Percentiles rank a stretch among this genome's conserved stretches.
Evolutionary conservation across 1,139 yeast genomes (phyloP).

Genomic region (Debaryomyces psychrophilus): DNA sequence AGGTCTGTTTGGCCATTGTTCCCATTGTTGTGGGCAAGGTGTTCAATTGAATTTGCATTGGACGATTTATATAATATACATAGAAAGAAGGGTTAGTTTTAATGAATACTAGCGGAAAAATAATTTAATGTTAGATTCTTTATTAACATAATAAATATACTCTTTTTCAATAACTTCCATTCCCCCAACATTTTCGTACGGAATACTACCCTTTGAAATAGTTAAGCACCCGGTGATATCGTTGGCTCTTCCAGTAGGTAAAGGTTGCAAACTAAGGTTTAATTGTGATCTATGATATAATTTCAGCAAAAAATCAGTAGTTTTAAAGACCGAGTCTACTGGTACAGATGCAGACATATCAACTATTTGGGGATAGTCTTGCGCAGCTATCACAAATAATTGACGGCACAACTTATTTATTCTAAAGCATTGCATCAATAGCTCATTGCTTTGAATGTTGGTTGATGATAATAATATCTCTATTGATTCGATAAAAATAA

Average conservation of each 20-base stretch:
- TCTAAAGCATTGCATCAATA: slow-evolving; percentile 38
- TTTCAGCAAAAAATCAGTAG: slow-evolving; percentile 50
- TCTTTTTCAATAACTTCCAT: slow-evolving; percentile 57
- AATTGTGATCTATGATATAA: slow-evolving; percentile 53
- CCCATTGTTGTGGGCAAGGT: slow-evolving; percentile 83
- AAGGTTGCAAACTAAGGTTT: slow-evolving; percentile 60
- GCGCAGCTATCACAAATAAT: slow-evolving; percentile 36
- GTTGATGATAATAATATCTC: slow-evolving; percentile 55
- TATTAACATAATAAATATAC: slow-evolving; percentile 62
- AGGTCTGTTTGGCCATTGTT: slow-evolving; percentile 91
- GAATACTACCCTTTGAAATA: slow-evolving; percentile 55
- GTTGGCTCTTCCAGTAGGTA: slow-evolving; percentile 79
- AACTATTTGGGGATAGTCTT: slow-evolving; percentile 44
- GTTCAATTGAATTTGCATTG: slow-evolving; percentile 86
- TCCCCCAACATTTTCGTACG: slow-evolving; percentile 22
- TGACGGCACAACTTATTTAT: slow-evolving; percentile 41
- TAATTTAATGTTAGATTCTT: slow-evolving; percentile 53
- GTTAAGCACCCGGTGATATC: slow-evolving; percentile 78
- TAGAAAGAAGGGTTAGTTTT: slow-evolving; percentile 31
- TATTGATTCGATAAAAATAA: slow-evolving; percentile 49
- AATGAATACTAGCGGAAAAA: slow-evolving; percentile 38
- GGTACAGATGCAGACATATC: slow-evolving; percentile 32
- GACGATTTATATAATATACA: slow-evolving; percentile 70
- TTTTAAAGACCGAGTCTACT: slow-evolving; percentile 38
- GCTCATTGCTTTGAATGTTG: slow-evolving; percentile 30